A percentile compares a stretch with the other conserved stretches of the same genome.
Conservation (phyloP, 1,284 basidiomycete genomes). For the Blastosporella zonata region DNA sequence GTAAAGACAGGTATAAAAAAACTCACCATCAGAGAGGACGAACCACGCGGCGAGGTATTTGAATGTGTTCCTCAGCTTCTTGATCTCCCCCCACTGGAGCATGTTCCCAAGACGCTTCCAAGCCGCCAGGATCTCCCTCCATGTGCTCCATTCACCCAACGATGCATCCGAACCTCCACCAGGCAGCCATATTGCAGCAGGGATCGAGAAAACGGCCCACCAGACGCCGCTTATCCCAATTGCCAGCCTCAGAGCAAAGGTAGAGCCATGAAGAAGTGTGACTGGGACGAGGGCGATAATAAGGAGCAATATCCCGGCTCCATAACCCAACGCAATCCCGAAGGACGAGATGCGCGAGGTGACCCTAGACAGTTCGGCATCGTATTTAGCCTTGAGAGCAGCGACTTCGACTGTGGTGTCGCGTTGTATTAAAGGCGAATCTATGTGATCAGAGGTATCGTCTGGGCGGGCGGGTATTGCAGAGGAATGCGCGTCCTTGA, state of each 20-base stretch:
- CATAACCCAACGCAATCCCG: constrained; percentile 83
- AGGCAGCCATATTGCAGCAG: constrained; percentile 73
- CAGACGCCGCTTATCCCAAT: constrained; percentile 80
- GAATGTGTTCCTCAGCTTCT: constrained; percentile 79
- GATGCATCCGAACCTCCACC: constrained; percentile 21
- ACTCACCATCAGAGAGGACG: constrained; percentile 81
- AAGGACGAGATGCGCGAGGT: constrained; percentile 79
- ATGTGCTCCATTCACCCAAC: constrained; percentile 39
- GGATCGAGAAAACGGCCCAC: constrained; percentile 82
- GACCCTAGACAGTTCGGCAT: constrained; percentile 57
- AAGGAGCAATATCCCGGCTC: constrained; percentile 70
- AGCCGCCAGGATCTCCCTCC: constrained; percentile 53
- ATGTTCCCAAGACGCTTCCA: constrained; percentile 70
- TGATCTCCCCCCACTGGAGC: constrained; percentile 68
- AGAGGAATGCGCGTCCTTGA: constrained; percentile 26
- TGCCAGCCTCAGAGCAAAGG: constrained; percentile 70
- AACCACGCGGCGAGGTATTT: constrained; percentile 89
- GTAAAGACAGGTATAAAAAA: background rate
- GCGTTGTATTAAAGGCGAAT: constrained; percentile 29
- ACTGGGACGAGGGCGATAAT: constrained; percentile 75
- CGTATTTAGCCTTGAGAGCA: constrained; percentile 37
- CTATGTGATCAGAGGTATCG: constrained; percentile 27
- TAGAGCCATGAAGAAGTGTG: constrained; percentile 61
- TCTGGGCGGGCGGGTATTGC: constrained; percentile 14
- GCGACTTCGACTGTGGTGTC: constrained; percentile 14